phyloP scores from a whole-genome alignment of 129 eudicot genomes.

The Arctium minus region DNA sequence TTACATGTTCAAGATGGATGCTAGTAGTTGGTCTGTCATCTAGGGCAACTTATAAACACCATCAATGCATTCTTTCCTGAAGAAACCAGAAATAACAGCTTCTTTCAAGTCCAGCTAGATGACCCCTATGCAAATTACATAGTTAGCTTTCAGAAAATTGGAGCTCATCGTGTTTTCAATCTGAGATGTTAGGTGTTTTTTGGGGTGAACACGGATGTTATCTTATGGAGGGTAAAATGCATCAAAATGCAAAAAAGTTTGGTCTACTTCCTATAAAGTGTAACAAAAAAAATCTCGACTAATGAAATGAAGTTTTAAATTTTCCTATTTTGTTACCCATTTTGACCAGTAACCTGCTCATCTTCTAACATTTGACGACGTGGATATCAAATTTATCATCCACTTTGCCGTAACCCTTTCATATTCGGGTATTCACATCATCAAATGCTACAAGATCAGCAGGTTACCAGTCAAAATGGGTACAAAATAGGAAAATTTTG shows the following conservation, averaged over 20 bases:
- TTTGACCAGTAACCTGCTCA: not conserved
- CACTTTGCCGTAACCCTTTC: not conserved
- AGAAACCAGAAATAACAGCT: too few species aligned
- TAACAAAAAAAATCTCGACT: not conserved
- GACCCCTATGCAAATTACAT: too few species aligned
- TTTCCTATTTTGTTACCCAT: not conserved
- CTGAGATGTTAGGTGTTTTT: not conserved
- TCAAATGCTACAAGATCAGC: too few species aligned
- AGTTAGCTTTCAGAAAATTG: too few species aligned
- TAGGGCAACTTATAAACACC: too few species aligned
- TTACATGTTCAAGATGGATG: too few species aligned
- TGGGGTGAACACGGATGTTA: not conserved
- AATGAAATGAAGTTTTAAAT: not conserved
- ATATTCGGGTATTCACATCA: not conserved
- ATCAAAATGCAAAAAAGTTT: too few species aligned
- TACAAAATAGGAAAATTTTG: not conserved
- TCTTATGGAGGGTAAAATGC: not conserved
- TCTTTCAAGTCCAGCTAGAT: too few species aligned
- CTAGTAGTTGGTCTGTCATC: too few species aligned
- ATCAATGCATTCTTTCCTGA: too few species aligned
- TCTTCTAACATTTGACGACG: not conserved
- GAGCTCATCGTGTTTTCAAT: too few species aligned
- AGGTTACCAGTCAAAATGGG: not conserved
- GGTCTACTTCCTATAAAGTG: not conserved
- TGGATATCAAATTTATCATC: not conserved